Evolutionary conservation across 495 filamentous ascomycete species (phyloP), one percentile per base, ranked within the genome.

Genomic region (Aspergillus incahuasiensis): DNA sequence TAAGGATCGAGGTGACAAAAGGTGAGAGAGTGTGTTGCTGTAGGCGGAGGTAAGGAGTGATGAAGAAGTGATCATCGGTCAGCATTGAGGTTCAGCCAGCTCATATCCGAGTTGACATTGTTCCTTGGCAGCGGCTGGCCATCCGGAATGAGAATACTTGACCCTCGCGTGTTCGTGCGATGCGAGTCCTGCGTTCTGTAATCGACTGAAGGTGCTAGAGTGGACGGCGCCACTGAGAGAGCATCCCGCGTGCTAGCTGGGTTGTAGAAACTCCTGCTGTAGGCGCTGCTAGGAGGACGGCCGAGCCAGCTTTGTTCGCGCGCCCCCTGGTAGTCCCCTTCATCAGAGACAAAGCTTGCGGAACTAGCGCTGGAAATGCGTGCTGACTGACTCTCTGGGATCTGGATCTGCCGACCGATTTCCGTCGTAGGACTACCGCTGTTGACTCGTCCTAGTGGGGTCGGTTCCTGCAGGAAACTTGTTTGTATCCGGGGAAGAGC

Each of bases 341-440:
- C 84, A 0, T 80, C 81, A 5, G 82, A 84, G 12, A 68, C 59
- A 5, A 79, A 70, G 58, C 81, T 86, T 7, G 79, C 62, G 15
- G 83, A 86, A 46, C 73, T 69, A 0, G 82, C 79, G 24, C 80
- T 81, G 53, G 85, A 84, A 47, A 88, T 86, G 20, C 80, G 78
- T 11, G 81, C 87, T 9, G 80, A 76, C 68, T 86, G 79, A 30
- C 79, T 81, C 54, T 87, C 74, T 6, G 73, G 73, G 18, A 86
- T 69, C 15, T 69, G 60, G 21, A 80, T 70, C 40, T 64, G 64
- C 38, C 66, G 67, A 19, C 68, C 66, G 45, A 80, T 68, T 7
- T 84, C 79, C 15, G 89, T 80, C 3, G 84, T 88, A 5, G 87
- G 88, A 58, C 86, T 90, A 35, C 79, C 81, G 13, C 81, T 86